Conservation (phyloP, 1,139 yeast species). For the Pichia sp. region DNA sequence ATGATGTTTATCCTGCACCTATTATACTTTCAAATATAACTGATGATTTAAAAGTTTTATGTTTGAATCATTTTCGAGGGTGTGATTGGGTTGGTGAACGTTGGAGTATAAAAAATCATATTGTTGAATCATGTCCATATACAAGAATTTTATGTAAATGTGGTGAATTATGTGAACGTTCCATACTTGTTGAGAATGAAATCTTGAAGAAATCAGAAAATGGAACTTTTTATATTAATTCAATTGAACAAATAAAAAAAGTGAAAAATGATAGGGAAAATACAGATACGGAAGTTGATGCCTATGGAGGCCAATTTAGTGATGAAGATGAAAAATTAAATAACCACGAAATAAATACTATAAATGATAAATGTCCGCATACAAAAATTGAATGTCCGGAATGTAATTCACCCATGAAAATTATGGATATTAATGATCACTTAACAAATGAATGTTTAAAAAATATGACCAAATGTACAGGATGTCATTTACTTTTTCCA, state of each 20-base stretch:
- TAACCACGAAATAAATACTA: neutral
- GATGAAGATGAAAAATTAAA: neutral
- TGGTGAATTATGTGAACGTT: constrained; percentile 19
- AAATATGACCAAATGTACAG: constrained; percentile 32
- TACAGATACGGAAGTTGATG: constrained; percentile 1
- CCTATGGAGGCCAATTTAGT: constrained; percentile 3
- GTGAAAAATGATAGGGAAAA: neutral
- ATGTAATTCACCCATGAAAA: constrained; percentile 36
- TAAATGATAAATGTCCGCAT: constrained; percentile 34
- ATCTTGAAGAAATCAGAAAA: constrained; percentile 1
- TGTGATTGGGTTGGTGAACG: constrained; percentile 54
- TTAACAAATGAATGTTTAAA: constrained; percentile 36
- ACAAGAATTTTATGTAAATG: constrained; percentile 43
- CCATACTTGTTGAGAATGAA: constrained; percentile 9
- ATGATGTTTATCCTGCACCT: constrained; percentile 53
- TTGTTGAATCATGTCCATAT: constrained; percentile 42
- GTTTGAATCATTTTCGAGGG: constrained; percentile 50
- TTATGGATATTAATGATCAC: constrained; percentile 33
- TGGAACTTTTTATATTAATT: neutral
- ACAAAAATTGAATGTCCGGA: constrained; percentile 32
- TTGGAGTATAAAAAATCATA: constrained; percentile 54
- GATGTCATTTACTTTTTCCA: constrained; percentile 30
- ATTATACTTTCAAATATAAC: constrained; percentile 52
- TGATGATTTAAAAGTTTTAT: constrained; percentile 53
- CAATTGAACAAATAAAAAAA: neutral